Conservation (phyloP, 2,329 filamentous ascomycete genomes). For the Lizonia empirigonia region DNA sequence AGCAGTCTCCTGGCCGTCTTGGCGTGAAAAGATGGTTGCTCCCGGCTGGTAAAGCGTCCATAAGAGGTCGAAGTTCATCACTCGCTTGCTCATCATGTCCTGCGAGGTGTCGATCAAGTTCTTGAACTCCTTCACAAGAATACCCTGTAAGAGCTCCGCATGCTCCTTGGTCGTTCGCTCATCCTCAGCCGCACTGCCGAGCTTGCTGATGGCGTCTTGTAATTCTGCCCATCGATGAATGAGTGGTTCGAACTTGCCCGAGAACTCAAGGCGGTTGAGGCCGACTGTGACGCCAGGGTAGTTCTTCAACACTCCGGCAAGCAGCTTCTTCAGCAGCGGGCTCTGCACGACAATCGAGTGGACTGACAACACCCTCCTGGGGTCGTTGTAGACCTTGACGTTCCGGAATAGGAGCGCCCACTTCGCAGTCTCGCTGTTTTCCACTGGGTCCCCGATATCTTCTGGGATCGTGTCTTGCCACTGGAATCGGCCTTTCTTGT, state of each 20-base stretch:
- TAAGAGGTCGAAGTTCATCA: constrained; percentile 48
- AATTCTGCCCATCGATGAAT: constrained; percentile 65
- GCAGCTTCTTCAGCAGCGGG: constrained; percentile 62
- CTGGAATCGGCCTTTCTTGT: constrained; percentile 33
- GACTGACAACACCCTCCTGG: constrained; percentile 64
- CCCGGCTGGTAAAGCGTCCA: constrained; percentile 53
- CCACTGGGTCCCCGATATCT: constrained; percentile 49
- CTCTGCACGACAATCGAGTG: constrained; percentile 70
- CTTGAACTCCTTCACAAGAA: constrained; percentile 48
- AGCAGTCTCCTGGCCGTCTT: constrained; percentile 25
- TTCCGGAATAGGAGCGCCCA: constrained; percentile 56
- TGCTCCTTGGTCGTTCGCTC: constrained; percentile 39
- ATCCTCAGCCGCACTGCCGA: constrained; percentile 18
- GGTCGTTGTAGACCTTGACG: constrained; percentile 51
- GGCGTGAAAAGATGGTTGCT: constrained; percentile 29
- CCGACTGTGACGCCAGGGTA: constrained; percentile 66
- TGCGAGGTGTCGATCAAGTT: constrained; percentile 46
- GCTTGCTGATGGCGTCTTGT: constrained; percentile 10
- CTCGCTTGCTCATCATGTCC: constrained; percentile 45
- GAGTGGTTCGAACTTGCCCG: constrained; percentile 65
- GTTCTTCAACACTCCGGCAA: constrained; percentile 60
- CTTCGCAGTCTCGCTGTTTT: constrained; percentile 65
- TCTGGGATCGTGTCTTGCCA: constrained; percentile 35
- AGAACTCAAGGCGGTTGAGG: constrained; percentile 66
- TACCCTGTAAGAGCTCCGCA: constrained; percentile 44